These are phyloP conservation scores for Suillus decipiens DNA, from an alignment of 768 basidiomycete genomes.

Conservation along the genomic window DNA sequence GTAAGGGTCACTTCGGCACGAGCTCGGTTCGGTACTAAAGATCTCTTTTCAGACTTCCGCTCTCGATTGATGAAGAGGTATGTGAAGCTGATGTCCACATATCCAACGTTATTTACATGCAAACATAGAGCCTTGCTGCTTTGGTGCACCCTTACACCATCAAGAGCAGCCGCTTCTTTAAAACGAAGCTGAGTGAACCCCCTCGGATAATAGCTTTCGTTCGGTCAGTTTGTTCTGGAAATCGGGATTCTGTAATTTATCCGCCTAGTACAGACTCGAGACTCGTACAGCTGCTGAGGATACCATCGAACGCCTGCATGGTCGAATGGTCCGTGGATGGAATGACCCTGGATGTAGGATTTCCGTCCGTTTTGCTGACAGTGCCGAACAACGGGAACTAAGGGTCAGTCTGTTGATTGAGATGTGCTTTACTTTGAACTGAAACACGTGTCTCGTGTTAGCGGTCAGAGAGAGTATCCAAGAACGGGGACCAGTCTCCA, in stretches of 20 bases:
- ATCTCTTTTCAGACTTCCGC: slow-evolving; percentile 51
- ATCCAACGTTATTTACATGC: background rate
- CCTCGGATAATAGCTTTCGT: slow-evolving; percentile 83
- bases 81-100: slow-evolving; percentile 17
- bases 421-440: slow-evolving; percentile 11
- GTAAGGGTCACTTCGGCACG: slow-evolving; percentile 29
- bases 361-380: slow-evolving; percentile 80
- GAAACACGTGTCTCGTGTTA: slow-evolving; percentile 26
- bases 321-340: slow-evolving; percentile 79
- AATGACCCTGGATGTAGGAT: slow-evolving; percentile 76
- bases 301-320: slow-evolving; percentile 75
- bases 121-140: slow-evolving; percentile 54
- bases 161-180: slow-evolving; percentile 77
- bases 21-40: slow-evolving; percentile 11
- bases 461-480: slow-evolving; percentile 61
- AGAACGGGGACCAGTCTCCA: slow-evolving; percentile 65
- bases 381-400: slow-evolving; percentile 73
- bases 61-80: slow-evolving; percentile 69
- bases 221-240: slow-evolving; percentile 46
- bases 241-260: background rate
- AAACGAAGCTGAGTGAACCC: slow-evolving; percentile 73
- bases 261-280: slow-evolving; percentile 53
- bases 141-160: slow-evolving; percentile 73
- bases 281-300: slow-evolving; percentile 73
- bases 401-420: slow-evolving; percentile 47